Evolutionary conservation across 164 flowering plant genomes (phyloP).

Genomic region (Malania oleifera): DNA sequence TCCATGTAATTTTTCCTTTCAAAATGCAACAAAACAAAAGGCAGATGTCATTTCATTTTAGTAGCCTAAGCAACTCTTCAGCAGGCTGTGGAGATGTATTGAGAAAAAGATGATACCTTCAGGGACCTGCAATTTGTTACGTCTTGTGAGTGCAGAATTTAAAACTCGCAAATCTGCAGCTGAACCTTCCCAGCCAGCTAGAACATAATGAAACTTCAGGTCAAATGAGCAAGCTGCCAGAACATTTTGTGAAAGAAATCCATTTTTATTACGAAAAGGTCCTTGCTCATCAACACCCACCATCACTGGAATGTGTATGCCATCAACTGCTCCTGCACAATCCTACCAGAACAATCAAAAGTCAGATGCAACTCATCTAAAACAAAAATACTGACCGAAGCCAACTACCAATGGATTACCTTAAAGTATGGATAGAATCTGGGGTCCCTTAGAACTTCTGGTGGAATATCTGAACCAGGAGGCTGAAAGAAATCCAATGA

Average conservation of each 20-base stretch:
- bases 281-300: constrained; percentile 63
- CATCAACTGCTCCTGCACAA: constrained; percentile 56
- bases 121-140: constrained; percentile 44
- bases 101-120: constrained; percentile 32
- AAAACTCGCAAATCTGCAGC: constrained; percentile 51
- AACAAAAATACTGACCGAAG: background rate
- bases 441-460: constrained; percentile 40
- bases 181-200: constrained; percentile 83
- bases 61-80: background rate
- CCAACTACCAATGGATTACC: constrained; percentile 21
- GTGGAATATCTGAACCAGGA: constrained; percentile 35
- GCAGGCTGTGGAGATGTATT: background rate
- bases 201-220: constrained; percentile 52
- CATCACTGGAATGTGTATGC: constrained; percentile 59
- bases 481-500: constrained; percentile 45
- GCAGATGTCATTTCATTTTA: background rate
- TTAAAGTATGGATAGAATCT: constrained; percentile 49
- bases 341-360: constrained; percentile 27
- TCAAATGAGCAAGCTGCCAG: constrained; percentile 65
- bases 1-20: too few species aligned
- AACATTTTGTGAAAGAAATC: constrained; percentile 51
- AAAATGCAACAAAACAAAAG: too few species aligned
- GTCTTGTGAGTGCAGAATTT: constrained; percentile 48
- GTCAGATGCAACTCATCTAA: constrained; percentile 1
- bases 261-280: constrained; percentile 51